phyloP scores from a whole-genome alignment of 2,329 filamentous ascomycete genomes.

The Elsinoe fawcettii region DNA sequence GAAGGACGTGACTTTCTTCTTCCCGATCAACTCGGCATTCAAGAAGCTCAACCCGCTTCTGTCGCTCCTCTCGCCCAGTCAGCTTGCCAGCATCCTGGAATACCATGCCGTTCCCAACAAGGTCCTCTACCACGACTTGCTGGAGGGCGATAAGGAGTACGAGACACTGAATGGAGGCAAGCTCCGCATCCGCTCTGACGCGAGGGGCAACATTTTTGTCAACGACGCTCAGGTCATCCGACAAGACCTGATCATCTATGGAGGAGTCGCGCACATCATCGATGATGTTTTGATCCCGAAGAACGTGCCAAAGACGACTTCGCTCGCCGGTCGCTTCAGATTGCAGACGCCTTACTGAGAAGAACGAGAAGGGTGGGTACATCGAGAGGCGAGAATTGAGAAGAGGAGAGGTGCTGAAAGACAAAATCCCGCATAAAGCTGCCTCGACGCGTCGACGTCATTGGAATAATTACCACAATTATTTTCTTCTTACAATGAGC shows the following conservation, averaged over 20 bases:
- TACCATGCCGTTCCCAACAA: conserved; percentile 19
- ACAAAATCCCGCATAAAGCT: background rate
- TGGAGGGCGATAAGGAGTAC: conserved; percentile 9
- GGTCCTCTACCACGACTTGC: conserved; percentile 18
- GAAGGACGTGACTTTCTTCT: conserved; percentile 19
- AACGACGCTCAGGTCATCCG: conserved; percentile 17
- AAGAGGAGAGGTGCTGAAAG: background rate
- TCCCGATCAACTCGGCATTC: conserved; percentile 19
- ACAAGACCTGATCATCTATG: conserved; percentile 20
- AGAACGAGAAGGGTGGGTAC: background rate
- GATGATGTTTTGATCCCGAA: conserved; percentile 9
- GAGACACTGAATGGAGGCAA: conserved; percentile 12
- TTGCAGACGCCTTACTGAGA: conserved; percentile 3
- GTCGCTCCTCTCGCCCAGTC: conserved; percentile 14
- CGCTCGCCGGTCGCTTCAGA: background rate
- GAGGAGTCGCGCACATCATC: conserved; percentile 21
- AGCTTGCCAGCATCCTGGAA: conserved; percentile 17
- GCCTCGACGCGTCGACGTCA: background rate
- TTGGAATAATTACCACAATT: background rate
- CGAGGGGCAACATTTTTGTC: conserved; percentile 16
- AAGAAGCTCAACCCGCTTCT: conserved; percentile 14
- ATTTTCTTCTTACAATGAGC: background rate
- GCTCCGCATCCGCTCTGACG: conserved; percentile 9
- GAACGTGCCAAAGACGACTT: conserved; percentile 7
- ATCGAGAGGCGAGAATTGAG: too few species aligned